Evolutionary conservation across 345 rosid species (phyloP).

Genomic region (Salix koriyanagi): DNA sequence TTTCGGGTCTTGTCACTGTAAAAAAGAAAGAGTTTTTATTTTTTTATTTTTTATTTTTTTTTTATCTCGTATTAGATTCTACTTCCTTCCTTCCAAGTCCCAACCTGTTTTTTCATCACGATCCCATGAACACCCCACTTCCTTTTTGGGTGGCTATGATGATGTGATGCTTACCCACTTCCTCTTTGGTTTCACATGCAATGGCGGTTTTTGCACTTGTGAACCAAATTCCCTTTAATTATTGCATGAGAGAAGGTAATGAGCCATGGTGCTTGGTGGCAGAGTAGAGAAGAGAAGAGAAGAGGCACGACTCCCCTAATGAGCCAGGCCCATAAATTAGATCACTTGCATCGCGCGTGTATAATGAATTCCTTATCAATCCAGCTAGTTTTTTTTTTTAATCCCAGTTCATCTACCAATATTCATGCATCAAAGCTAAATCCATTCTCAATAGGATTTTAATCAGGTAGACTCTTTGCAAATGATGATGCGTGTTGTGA

Average conservation of each 20-base stretch:
- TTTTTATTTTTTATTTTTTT: no score
- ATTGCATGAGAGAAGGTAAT: background rate
- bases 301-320: background rate
- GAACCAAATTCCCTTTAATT: background rate
- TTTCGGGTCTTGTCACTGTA: background rate
- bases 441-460: no score
- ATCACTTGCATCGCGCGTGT: background rate
- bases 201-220: background rate
- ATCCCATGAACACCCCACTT: background rate
- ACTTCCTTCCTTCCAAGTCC: no score
- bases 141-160: conserved; percentile 9
- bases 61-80: background rate
- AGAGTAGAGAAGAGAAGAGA: no score
- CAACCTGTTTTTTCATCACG: background rate
- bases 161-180: conserved; percentile 10
- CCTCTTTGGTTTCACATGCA: conserved; percentile 8
- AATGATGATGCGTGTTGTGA: no score
- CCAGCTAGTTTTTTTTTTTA: no score
- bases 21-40: background rate
- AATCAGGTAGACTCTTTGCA: no score
- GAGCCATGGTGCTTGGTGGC: background rate
- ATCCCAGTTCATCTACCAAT: background rate
- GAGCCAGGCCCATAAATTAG: no score
- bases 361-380: no score
- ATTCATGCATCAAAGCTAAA: no score